phyloP scores from a whole-genome alignment of 2,329 filamentous ascomycete species.

The Calonectria hongkongensis region DNA sequence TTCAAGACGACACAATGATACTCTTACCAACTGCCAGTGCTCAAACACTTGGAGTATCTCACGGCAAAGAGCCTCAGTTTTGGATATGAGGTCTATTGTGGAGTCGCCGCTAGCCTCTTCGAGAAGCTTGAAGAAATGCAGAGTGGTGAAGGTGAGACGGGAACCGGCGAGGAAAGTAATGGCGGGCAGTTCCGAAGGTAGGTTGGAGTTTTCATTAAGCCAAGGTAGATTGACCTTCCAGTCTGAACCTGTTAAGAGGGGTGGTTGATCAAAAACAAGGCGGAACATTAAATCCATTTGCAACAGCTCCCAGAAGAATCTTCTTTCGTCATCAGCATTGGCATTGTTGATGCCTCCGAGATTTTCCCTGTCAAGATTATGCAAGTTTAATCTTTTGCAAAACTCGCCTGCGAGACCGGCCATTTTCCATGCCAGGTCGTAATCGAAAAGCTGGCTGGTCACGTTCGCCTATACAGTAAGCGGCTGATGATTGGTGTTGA shows the following conservation, averaged over 20 bases:
- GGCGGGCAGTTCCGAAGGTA: background rate
- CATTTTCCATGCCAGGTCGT: slow-evolving; percentile 11
- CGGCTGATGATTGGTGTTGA: background rate
- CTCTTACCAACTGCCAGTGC: slow-evolving; percentile 16
- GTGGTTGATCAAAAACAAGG: slow-evolving; percentile 10
- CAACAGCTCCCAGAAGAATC: slow-evolving; percentile 1
- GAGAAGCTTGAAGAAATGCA: background rate
- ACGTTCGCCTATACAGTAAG: background rate
- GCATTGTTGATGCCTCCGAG: too few species aligned
- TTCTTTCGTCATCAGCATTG: background rate
- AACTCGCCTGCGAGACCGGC: slow-evolving; percentile 12
- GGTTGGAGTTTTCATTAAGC: background rate
- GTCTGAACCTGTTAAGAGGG: background rate
- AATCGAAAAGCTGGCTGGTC: slow-evolving; percentile 1
- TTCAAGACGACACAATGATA: background rate
- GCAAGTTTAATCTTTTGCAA: slow-evolving; percentile 7
- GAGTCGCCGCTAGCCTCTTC: background rate
- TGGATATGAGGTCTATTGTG: background rate
- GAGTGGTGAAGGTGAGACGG: background rate
- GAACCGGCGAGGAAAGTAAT: slow-evolving; percentile 14
- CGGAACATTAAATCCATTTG: slow-evolving; percentile 6
- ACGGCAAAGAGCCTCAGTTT: background rate
- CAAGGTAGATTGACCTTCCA: slow-evolving; percentile 18
- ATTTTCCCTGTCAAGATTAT: slow-evolving; percentile 1
- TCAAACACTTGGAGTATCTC: slow-evolving; percentile 3